A percentile compares a stretch with the other conserved stretches of the same genome.
phyloP scores from a whole-genome alignment of 78 protist species.

The Guillardia theta region DNA sequence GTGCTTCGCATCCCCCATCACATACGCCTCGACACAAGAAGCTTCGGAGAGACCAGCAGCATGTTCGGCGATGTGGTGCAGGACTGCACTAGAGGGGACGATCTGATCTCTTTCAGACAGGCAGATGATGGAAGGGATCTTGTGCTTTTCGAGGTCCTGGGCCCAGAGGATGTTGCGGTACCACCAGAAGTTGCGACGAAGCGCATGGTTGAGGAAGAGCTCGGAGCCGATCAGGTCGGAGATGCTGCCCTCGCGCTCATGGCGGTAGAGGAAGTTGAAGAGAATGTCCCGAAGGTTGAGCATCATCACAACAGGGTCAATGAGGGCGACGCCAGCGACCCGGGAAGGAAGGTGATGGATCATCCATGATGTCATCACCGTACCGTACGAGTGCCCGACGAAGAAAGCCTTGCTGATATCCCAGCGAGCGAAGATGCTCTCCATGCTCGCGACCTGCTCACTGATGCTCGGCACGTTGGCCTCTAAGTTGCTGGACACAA shows the following conservation, averaged over 20 bases:
- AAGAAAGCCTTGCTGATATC: background rate
- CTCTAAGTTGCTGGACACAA: background rate
- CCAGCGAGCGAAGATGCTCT: background rate
- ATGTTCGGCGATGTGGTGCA: background rate
- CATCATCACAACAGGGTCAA: background rate
- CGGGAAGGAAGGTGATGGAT: background rate
- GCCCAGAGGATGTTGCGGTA: constrained; percentile 33
- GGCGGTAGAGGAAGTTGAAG: background rate
- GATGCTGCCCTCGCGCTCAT: background rate
- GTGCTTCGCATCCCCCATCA: background rate
- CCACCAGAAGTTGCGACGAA: background rate
- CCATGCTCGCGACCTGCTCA: background rate
- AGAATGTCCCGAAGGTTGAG: background rate
- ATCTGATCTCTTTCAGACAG: background rate
- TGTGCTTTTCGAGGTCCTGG: background rate
- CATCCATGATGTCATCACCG: background rate
- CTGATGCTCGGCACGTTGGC: background rate
- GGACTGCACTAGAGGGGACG: background rate
- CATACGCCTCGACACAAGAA: background rate
- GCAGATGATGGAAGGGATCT: background rate
- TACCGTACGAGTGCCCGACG: constrained; percentile 14
- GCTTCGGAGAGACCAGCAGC: background rate
- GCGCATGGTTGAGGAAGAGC: background rate
- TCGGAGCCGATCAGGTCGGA: background rate
- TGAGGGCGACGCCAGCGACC: background rate